Evolutionary conservation across 2,329 filamentous ascomycete species (phyloP).

Genomic region (Clonostachys rosea): DNA sequence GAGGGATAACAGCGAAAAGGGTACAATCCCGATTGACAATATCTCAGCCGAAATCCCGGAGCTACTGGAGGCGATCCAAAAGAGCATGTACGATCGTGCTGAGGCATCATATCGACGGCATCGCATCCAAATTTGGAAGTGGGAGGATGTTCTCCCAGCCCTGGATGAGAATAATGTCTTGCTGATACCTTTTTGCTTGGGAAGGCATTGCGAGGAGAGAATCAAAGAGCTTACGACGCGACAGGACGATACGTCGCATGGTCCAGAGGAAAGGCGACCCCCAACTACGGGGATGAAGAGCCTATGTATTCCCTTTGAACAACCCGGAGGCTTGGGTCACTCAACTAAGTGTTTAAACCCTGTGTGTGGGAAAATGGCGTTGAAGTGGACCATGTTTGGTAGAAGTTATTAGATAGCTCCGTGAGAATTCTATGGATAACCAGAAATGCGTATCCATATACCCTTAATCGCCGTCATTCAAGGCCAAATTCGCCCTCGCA

Average conservation of each 20-base stretch:
- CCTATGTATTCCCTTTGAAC: conserved; percentile 72
- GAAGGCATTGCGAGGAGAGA: conserved; percentile 79
- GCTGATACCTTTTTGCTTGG: conserved; percentile 85
- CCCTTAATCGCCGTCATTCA: too few relatives aligned
- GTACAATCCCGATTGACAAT: conserved; percentile 70
- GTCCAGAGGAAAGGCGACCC: conserved; percentile 47
- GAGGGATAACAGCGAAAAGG: conserved; percentile 83
- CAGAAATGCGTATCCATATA: too few relatives aligned
- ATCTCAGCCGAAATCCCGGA: conserved; percentile 69
- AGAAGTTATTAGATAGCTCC: conserved; percentile 50
- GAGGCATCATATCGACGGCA: conserved; percentile 75
- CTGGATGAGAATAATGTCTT: conserved; percentile 91
- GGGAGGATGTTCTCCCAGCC: conserved; percentile 86
- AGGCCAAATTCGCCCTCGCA: too few relatives aligned
- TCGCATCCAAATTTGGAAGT: conserved; percentile 75
- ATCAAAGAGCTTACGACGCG: conserved; percentile 90
- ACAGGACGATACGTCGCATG: conserved; percentile 54
- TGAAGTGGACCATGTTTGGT: conserved; percentile 92
- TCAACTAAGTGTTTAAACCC: conserved; percentile 92
- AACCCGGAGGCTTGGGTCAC: conserved; percentile 74
- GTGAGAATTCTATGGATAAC: too few relatives aligned
- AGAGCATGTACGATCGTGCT: conserved; percentile 73
- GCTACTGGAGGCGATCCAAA: conserved; percentile 86
- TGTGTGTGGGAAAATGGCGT: conserved; percentile 69
- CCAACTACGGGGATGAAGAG: conserved; percentile 64